Evolutionary conservation across 805 yeast species (phyloP), one percentile per base, ranked within the genome.

Genomic region (Candida peoriensis): DNA sequence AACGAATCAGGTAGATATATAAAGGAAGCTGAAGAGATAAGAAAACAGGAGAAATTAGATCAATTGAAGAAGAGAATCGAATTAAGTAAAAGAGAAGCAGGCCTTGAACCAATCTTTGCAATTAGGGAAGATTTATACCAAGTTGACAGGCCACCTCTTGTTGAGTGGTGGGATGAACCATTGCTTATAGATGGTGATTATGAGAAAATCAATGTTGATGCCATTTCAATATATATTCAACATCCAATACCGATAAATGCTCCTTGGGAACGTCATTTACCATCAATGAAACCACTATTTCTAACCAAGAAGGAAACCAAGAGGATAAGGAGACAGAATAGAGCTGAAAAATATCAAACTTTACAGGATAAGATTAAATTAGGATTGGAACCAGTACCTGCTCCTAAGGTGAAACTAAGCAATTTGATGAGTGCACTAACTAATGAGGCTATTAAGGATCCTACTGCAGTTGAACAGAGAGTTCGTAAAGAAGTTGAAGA

Each of bases 121-220:
- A 38, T 68, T 1, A 81, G 79, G 4, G 96, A 86, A 49, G 71
- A 74, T 14, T 53, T 61, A 8, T 82, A 69, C 48, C 56, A 61
- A 34, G 61, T 62, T 1, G 54, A 50, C 0, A 50, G 40, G 14
- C 88, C 89, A 1, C 95, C 95, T 0, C 41, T 38, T 3, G 58
- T 78, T 2, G 96, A 88, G 56, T 87, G 96, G 96, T 90, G 97
- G 97, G 96, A 90, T 59, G 54, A 59, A 35, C 75, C 75, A 3
- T 72, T 75, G 31, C 45, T 82, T 2, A 47, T 44, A 10, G 63
- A 62, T 19, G 56, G 57, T 3, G 52, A 52, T 26, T 69, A 73
- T 44, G 49, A 56, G 5, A 61, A 60, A 1, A 57, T 62, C 10
- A 62, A 64, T 32, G 60, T 60, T 24, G 64, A 57, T 34, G 68